phyloP scores from a whole-genome alignment of 2,329 filamentous ascomycete species.

The Colletotrichum tanaceti region DNA sequence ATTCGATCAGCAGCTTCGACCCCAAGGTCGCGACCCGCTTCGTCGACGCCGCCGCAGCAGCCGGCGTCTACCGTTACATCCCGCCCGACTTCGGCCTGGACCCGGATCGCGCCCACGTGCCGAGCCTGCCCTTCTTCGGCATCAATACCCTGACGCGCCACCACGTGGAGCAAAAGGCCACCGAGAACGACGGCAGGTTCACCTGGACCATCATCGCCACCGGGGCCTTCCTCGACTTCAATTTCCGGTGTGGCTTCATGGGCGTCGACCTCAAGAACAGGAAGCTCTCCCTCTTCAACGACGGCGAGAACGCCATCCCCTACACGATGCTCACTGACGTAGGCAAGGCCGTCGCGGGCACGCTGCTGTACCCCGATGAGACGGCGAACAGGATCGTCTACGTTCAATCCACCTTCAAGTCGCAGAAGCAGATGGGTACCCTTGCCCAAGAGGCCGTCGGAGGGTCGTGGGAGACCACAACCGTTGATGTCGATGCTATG shows the following conservation, averaged over 20 bases:
- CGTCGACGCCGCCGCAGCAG: conserved; percentile 68
- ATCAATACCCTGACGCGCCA: conserved; percentile 41
- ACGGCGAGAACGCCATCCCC: conserved; percentile 44
- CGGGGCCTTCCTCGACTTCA: conserved; percentile 49
- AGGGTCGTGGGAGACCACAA: conserved; percentile 40
- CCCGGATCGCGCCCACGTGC: conserved; percentile 43
- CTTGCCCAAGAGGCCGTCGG: conserved; percentile 42
- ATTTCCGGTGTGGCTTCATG: conserved; percentile 42
- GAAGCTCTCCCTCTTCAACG: conserved; percentile 42
- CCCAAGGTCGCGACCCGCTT: conserved; percentile 57
- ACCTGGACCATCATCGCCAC: conserved; percentile 47
- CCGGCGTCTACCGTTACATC: conserved; percentile 71
- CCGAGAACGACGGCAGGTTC: conserved; percentile 38
- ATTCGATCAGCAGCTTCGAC: conserved; percentile 46
- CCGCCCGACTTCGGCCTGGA: conserved; percentile 67
- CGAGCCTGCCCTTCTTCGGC: conserved; percentile 41
- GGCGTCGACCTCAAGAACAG: conserved; percentile 44
- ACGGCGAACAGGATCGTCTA: conserved; percentile 46
- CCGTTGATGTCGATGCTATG: conserved; percentile 39
- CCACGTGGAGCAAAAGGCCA: conserved; percentile 45
- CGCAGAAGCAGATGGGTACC: conserved; percentile 44
- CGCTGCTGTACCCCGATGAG: conserved; percentile 45
- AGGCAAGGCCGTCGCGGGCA: conserved; percentile 45
- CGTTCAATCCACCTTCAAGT: conserved; percentile 42
- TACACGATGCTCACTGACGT: conserved; percentile 45